phyloP scores from a whole-genome alignment of 83 land plant genomes.

The Thuja plicata region DNA sequence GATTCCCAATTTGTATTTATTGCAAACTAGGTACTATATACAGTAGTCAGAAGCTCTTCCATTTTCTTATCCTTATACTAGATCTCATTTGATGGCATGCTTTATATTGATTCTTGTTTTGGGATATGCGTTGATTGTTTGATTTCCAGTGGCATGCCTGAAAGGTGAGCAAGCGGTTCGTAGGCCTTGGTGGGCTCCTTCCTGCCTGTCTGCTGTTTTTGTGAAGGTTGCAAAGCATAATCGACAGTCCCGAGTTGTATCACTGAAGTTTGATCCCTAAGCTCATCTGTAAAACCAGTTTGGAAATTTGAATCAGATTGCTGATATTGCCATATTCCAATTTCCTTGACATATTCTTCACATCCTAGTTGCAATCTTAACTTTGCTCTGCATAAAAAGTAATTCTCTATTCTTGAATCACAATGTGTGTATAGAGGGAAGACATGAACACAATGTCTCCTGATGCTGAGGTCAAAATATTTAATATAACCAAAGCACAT shows the following conservation, averaged over 20 bases:
- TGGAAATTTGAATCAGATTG: neutral
- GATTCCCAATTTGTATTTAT: neutral
- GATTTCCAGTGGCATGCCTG: slow-evolving; percentile 75
- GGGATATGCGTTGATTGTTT: neutral
- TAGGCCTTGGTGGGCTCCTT: slow-evolving; percentile 93
- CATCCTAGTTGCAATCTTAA: slow-evolving; percentile 15
- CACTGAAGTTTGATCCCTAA: slow-evolving; percentile 84
- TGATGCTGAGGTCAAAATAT: slow-evolving; percentile 7
- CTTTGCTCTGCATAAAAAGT: slow-evolving; percentile 2
- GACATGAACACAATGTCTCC: slow-evolving; percentile 7
- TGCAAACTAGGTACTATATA: neutral
- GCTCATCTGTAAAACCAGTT: neutral
- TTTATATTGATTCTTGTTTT: slow-evolving; percentile 15
- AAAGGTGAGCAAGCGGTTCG: slow-evolving; percentile 84
- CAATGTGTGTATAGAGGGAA: slow-evolving; percentile 16
- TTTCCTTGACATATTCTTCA: slow-evolving; percentile 10
- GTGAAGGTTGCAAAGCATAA: slow-evolving; percentile 74
- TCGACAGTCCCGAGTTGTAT: slow-evolving; percentile 84
- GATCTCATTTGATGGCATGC: neutral
- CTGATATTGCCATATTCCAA: neutral
- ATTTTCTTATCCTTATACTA: neutral
- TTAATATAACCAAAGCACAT: neutral
- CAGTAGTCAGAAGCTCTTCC: neutral
- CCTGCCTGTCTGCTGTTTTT: slow-evolving; percentile 73
- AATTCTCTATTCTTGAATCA: slow-evolving; percentile 16